phyloP scores from a whole-genome alignment of 306 rosid species.

The Carpinus fangiana region DNA sequence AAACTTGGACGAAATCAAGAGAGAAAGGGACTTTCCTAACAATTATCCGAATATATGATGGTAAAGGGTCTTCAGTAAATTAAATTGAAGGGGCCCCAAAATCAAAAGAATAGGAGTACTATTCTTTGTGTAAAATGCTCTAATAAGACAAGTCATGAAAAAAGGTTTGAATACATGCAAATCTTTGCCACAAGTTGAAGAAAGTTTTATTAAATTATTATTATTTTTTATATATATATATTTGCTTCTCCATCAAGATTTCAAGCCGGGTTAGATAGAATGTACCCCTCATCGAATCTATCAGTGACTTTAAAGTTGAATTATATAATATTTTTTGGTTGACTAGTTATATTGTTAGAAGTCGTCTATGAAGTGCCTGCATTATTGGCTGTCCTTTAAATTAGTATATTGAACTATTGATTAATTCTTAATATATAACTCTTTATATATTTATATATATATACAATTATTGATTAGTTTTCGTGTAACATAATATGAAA shows the following conservation, averaged over 20 bases:
- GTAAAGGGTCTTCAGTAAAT: too few species aligned
- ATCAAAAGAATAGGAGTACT: too few species aligned
- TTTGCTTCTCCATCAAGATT: neutral
- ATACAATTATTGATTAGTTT: too few species aligned
- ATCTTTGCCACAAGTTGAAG: neutral
- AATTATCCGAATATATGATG: neutral
- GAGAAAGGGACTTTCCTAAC: neutral
- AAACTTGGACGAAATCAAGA: neutral
- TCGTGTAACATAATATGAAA: too few species aligned
- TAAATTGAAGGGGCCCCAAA: too few species aligned
- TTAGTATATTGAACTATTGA: neutral
- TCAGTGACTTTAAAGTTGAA: neutral
- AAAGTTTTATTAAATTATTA: neutral
- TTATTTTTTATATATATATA: neutral
- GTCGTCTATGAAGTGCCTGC: neutral
- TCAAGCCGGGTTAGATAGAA: neutral
- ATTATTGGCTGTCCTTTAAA: neutral
- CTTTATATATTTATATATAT: too few species aligned
- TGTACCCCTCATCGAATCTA: neutral
- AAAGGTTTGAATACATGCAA: neutral
- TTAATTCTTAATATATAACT: neutral
- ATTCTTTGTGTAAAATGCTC: neutral
- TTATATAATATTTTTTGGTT: neutral
- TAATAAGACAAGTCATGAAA: neutral
- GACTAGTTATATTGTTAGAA: neutral